Evolutionary conservation across 805 yeast genomes (phyloP).

Genomic region (Suhomyces prunicola): DNA sequence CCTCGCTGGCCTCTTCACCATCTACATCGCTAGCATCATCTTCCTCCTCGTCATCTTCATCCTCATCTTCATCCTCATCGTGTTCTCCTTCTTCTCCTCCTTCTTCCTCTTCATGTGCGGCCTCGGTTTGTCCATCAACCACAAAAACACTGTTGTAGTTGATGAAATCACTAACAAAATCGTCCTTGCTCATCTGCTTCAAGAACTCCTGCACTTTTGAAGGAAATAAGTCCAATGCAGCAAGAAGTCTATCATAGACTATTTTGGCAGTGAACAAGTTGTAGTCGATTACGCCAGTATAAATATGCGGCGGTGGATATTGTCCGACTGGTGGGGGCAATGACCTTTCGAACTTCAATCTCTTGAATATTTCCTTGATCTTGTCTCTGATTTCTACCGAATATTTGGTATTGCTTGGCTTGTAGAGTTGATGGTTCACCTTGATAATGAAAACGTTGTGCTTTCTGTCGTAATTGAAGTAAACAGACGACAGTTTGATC

Average conservation of each 20-base stretch:
- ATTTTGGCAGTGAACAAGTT: slow-evolving; percentile 18
- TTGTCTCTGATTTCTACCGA: slow-evolving; percentile 15
- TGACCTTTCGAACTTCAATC: slow-evolving; percentile 13
- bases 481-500: slow-evolving; percentile 16
- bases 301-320: slow-evolving; percentile 1
- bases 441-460: slow-evolving; percentile 23
- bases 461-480: slow-evolving; percentile 17
- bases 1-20: slow-evolving; percentile 11
- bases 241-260: slow-evolving; percentile 23
- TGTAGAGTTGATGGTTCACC: slow-evolving; percentile 18
- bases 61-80: slow-evolving; percentile 8
- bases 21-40: slow-evolving; percentile 10
- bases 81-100: slow-evolving; percentile 10
- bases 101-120: slow-evolving; percentile 7
- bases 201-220: slow-evolving; percentile 19
- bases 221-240: slow-evolving; percentile 12
- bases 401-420: slow-evolving; percentile 9
- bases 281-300: slow-evolving; percentile 9
- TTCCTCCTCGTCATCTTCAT: slow-evolving; percentile 10
- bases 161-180: slow-evolving; percentile 28
- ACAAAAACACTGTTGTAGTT: slow-evolving; percentile 20
- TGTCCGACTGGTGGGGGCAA: slow-evolving; percentile 7
- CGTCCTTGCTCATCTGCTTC: slow-evolving; percentile 18
- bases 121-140: slow-evolving; percentile 6
- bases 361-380: slow-evolving; percentile 15